These are phyloP conservation scores for Dissophora globulifera DNA, from an alignment of 192 early-diverging fungal species.

Conservation along the genomic window DNA sequence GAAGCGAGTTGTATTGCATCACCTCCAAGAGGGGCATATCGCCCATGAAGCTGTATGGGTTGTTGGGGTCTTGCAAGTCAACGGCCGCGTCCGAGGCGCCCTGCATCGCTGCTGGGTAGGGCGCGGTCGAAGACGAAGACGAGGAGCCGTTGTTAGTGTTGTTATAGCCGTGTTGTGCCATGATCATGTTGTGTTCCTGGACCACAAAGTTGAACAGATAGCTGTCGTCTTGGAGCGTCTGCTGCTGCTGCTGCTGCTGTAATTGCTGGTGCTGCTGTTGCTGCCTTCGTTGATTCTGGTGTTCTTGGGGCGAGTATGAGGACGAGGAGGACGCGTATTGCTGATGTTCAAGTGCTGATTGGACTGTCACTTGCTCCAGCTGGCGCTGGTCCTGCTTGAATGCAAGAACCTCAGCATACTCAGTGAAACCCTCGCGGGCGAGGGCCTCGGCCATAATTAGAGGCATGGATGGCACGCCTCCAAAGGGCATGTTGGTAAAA, in stretches of 20 bases:
- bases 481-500: slow-evolving; percentile 9
- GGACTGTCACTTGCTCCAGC: slow-evolving; percentile 37
- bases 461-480: slow-evolving; percentile 14
- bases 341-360: slow-evolving; percentile 27
- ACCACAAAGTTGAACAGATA: slow-evolving; percentile 35
- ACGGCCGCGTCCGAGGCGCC: neutral
- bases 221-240: slow-evolving; percentile 19
- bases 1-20: slow-evolving; percentile 48
- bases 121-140: slow-evolving; percentile 4
- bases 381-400: slow-evolving; percentile 43
- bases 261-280: slow-evolving; percentile 7
- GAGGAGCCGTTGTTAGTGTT: neutral
- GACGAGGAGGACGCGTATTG: slow-evolving; percentile 19
- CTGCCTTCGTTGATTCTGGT: neutral
- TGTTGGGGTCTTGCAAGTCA: slow-evolving; percentile 19
- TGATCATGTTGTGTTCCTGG: slow-evolving; percentile 26
- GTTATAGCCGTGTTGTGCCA: slow-evolving; percentile 27
- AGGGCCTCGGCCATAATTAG: slow-evolving; percentile 42
- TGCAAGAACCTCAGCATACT: slow-evolving; percentile 24
- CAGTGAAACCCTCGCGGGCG: slow-evolving; percentile 38
- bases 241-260: slow-evolving; percentile 30
- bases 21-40: slow-evolving; percentile 39
- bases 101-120: slow-evolving; percentile 11
- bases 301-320: slow-evolving; percentile 9
- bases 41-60: slow-evolving; percentile 19